Conservation (phyloP, 345 rosid genomes). For the Noccaea bulbosa region DNA sequence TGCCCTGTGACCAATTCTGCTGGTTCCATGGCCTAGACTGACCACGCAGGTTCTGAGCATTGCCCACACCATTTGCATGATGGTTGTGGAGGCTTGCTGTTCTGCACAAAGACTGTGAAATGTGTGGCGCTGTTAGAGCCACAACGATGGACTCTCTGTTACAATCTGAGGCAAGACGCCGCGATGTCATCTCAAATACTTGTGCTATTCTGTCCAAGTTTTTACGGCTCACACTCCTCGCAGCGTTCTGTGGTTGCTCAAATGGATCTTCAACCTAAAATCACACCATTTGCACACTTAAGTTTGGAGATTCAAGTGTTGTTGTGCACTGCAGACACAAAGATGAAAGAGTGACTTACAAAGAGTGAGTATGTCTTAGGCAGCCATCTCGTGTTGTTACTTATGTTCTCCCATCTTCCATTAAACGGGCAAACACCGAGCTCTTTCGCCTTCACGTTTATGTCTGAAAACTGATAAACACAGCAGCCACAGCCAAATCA, state of each 20-base stretch:
- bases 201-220: constrained; percentile 60
- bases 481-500: constrained; percentile 23
- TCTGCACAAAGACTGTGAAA: constrained; percentile 36
- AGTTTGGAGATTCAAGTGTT: constrained; percentile 1
- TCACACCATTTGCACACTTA: constrained; percentile 13
- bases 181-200: constrained; percentile 55
- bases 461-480: constrained; percentile 60
- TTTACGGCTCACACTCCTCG: constrained; percentile 62
- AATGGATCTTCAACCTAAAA: constrained; percentile 90
- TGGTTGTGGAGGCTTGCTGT: constrained; percentile 33
- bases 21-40: constrained; percentile 40
- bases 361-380: constrained; percentile 75
- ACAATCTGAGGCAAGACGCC: constrained; percentile 45
- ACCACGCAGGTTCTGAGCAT: constrained; percentile 17
- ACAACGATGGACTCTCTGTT: constrained; percentile 43
- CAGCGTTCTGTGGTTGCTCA: constrained; percentile 82
- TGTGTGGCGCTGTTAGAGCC: constrained; percentile 50
- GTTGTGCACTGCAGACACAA: neutral
- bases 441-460: constrained; percentile 54
- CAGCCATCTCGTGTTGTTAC: constrained; percentile 72
- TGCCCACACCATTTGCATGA: constrained; percentile 29
- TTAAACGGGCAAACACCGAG: constrained; percentile 79
- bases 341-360: constrained; percentile 45
- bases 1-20: constrained; percentile 37
- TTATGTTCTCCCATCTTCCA: constrained; percentile 68